phyloP scores from a whole-genome alignment of 441 rosid species.

The Daphne laureola region DNA sequence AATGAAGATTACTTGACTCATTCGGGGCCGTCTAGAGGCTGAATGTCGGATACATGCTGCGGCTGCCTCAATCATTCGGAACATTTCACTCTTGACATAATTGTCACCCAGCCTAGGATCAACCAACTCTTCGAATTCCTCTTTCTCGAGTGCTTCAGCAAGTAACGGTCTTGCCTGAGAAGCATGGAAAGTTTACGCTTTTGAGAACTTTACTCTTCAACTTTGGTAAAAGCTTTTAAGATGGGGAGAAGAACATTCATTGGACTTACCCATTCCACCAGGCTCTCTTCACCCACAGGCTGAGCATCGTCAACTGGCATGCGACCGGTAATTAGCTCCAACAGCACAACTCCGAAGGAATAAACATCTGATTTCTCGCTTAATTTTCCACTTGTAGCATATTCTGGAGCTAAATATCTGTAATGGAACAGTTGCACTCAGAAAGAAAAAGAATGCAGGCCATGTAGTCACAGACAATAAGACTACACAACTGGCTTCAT shows the following conservation, averaged over 20 bases:
- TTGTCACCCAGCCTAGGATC: conserved; percentile 61
- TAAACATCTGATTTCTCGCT: conserved; percentile 89
- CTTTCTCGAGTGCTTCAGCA: conserved; percentile 59
- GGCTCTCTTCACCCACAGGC: conserved; percentile 84
- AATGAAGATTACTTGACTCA: conserved; percentile 56
- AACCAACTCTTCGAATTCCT: conserved; percentile 52
- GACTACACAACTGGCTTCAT: too few species aligned
- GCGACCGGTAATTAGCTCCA: conserved; percentile 89
- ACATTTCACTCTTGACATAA: conserved; percentile 59
- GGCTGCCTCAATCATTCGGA: conserved; percentile 88
- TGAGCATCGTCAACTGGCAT: conserved; percentile 85
- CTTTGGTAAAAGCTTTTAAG: not conserved
- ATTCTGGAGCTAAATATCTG: conserved; percentile 97
- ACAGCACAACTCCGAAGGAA: conserved; percentile 84
- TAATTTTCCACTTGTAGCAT: conserved; percentile 86
- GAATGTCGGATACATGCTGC: conserved; percentile 94
- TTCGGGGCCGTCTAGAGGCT: conserved; percentile 69
- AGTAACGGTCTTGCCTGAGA: conserved; percentile 81
- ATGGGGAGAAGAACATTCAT: not conserved
- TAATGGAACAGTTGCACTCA: conserved; percentile 13
- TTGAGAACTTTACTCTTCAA: too few species aligned
- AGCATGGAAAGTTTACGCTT: not conserved
- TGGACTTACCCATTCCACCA: conserved; percentile 80
- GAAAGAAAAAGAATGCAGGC: too few species aligned
- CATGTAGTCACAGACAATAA: too few species aligned